Evolutionary conservation across 768 basidiomycete genomes (phyloP).

Genomic region (Suillus americanus): DNA sequence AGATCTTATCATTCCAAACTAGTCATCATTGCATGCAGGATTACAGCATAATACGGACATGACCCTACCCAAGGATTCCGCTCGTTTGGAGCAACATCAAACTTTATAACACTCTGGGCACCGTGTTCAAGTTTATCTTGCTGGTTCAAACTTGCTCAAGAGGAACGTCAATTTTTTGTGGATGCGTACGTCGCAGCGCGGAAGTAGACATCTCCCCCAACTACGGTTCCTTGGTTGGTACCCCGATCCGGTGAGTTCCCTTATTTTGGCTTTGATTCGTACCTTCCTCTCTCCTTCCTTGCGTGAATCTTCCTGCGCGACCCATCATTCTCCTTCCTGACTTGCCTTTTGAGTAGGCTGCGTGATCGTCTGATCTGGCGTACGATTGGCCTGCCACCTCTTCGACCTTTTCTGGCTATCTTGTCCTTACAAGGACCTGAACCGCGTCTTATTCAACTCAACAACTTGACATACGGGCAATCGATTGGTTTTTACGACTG

Average conservation of each 20-base stretch:
- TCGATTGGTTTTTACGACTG: background rate
- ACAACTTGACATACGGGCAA: constrained; percentile 1
- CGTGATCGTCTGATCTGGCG: background rate
- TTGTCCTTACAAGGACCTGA: background rate
- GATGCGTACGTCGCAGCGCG: background rate
- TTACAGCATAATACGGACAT: constrained; percentile 12
- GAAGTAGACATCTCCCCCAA: constrained; percentile 5
- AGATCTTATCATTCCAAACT: constrained; percentile 13
- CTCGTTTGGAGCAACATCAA: background rate
- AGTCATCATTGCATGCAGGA: constrained; percentile 1
- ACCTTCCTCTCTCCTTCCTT: constrained; percentile 1
- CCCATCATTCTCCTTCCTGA: constrained; percentile 2
- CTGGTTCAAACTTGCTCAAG: background rate
- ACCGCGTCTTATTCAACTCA: background rate
- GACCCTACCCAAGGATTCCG: constrained; percentile 1
- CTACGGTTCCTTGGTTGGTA: constrained; percentile 7
- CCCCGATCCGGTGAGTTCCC: constrained; percentile 6
- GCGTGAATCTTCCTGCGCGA: constrained; percentile 3
- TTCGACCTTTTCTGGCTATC: constrained; percentile 2
- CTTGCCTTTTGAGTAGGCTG: background rate
- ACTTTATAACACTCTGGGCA: background rate
- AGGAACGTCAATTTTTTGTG: background rate
- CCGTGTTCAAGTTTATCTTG: background rate
- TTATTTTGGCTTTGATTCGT: constrained; percentile 7
- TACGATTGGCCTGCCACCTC: constrained; percentile 2